A percentile compares a stretch with the other conserved stretches of the same genome.
phyloP scores from a whole-genome alignment of 2,329 filamentous ascomycete species.

The Trichoderma brevicompactum region DNA sequence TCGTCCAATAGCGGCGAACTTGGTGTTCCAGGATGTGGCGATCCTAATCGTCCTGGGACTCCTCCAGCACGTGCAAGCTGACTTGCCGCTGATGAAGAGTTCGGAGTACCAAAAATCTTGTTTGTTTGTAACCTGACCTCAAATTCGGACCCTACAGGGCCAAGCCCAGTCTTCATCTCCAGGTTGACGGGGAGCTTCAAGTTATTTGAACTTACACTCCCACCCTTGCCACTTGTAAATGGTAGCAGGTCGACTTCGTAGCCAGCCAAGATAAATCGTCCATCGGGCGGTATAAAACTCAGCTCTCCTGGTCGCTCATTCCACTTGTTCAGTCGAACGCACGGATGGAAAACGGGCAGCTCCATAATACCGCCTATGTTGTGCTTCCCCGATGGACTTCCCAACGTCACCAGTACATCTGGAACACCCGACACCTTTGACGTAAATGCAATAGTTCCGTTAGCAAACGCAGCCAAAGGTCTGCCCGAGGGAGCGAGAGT shows the following conservation, averaged over 20 bases:
- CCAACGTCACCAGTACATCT: slow-evolving; percentile 81
- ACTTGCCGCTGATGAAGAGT: slow-evolving; percentile 40
- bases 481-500: slow-evolving; percentile 89
- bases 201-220: slow-evolving; percentile 60
- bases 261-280: slow-evolving; percentile 87
- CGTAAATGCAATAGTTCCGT: slow-evolving; percentile 93
- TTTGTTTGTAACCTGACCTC: slow-evolving; percentile 79
- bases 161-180: slow-evolving; percentile 81
- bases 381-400: slow-evolving; percentile 79
- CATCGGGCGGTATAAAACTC: slow-evolving; percentile 96
- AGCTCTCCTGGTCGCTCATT: slow-evolving; percentile 85
- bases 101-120: slow-evolving; percentile 60
- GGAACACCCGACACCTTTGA: slow-evolving; percentile 94
- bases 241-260: slow-evolving; percentile 94
- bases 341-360: slow-evolving; percentile 93
- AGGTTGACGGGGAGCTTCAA: slow-evolving; percentile 82
- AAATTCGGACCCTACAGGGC: slow-evolving; percentile 78
- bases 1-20: slow-evolving; percentile 72
- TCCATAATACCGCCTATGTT: slow-evolving; percentile 76
- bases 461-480: slow-evolving; percentile 82
- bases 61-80: slow-evolving; percentile 49
- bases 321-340: slow-evolving; percentile 89
- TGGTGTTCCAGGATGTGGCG: slow-evolving; percentile 57
- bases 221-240: slow-evolving; percentile 61
- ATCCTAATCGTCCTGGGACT: slow-evolving; percentile 47